phyloP scores from a whole-genome alignment of 176 grass and related monocot genomes.

The Oryza officinalis region DNA sequence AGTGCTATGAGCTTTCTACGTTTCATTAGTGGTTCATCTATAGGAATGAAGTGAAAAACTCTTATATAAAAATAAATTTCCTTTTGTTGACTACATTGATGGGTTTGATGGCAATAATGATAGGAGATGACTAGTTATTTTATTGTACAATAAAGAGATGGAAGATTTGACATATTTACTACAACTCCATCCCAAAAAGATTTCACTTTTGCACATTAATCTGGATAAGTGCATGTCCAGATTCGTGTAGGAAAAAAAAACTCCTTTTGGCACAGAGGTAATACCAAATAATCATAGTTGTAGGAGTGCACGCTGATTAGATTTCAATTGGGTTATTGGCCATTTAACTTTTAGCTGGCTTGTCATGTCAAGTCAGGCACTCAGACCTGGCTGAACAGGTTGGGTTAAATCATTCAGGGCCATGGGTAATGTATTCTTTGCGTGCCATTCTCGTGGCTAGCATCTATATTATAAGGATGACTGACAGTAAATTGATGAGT shows the following conservation, averaged over 20 bases:
- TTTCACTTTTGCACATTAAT: too few species aligned
- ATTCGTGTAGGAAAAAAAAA: too few species aligned
- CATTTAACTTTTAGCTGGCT: background rate
- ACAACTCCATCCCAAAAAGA: too few species aligned
- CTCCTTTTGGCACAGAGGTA: too few species aligned
- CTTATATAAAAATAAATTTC: background rate
- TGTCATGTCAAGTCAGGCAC: background rate
- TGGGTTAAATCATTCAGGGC: background rate
- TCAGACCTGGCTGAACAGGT: background rate
- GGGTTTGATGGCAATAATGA: background rate
- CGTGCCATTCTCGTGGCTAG: too few species aligned
- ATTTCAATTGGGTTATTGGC: background rate
- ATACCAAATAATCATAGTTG: background rate
- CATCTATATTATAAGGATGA: too few species aligned
- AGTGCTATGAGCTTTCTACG: background rate
- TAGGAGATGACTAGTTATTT: background rate
- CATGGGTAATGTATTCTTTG: background rate
- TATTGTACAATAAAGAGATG: background rate
- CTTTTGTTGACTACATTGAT: background rate
- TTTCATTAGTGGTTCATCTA: background rate
- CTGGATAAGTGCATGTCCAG: too few species aligned
- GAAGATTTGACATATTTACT: background rate
- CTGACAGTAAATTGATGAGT: too few species aligned
- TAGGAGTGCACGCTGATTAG: background rate
- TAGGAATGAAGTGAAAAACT: background rate